Percentiles rank a stretch among this genome's conserved stretches.
These are phyloP conservation scores for Choricystis sp. DNA, from an alignment of 139 green algal species.

Conservation along the genomic window DNA sequence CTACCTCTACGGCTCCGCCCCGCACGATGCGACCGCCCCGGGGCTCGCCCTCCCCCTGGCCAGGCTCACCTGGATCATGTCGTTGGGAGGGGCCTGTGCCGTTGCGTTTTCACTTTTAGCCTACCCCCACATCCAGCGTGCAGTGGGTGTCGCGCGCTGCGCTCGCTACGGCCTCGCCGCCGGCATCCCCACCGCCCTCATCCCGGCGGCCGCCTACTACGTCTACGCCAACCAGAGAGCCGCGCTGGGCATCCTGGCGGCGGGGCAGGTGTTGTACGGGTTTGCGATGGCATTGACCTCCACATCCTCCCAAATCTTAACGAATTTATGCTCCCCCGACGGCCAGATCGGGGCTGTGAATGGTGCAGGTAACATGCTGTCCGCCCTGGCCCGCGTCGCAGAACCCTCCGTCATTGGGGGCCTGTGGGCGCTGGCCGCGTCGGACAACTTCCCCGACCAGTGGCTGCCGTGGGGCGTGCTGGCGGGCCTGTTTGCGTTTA, in stretches of 20 bases:
- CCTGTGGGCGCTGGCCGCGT: neutral
- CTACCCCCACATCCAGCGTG: neutral
- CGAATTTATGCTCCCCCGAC: neutral
- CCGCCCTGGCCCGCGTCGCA: neutral
- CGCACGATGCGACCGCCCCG: too few relatives aligned
- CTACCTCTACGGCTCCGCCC: neutral
- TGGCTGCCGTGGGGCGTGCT: neutral
- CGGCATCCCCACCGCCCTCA: neutral
- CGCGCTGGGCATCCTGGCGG: neutral
- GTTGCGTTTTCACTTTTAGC: neutral
- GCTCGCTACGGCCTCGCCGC: neutral
- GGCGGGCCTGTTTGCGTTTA: neutral
- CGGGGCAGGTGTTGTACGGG: neutral
- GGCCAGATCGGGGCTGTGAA: neutral
- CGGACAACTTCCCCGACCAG: neutral
- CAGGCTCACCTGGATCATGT: neutral
- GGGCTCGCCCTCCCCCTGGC: neutral
- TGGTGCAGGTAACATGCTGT: neutral
- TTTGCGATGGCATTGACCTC: neutral
- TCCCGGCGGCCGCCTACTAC: neutral
- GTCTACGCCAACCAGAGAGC: neutral
- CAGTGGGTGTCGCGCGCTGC: neutral
- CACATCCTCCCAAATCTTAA: neutral
- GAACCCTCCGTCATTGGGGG: neutral
- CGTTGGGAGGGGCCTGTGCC: neutral